Evolutionary conservation across 495 filamentous ascomycete species (phyloP), one percentile per base, ranked within the genome.

Genomic region (Cenococcum geophilum): DNA sequence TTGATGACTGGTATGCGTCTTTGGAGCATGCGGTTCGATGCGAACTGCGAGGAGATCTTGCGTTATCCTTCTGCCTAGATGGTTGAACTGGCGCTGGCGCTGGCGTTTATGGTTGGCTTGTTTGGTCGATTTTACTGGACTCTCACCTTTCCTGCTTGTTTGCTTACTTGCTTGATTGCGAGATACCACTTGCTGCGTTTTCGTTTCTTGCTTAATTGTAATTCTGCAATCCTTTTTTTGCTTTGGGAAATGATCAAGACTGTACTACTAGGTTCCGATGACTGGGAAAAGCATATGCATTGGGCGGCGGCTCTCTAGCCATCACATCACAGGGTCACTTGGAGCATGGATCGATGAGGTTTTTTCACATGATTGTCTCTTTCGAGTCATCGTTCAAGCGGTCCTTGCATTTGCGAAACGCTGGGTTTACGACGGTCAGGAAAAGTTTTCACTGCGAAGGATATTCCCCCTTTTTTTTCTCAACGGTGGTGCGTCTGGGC

Each of bases 21-120:
- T 11, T 98, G 93, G 92, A 90, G 88, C 70, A 85, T 95, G 77
- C 86, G 93, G 21, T 98, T 97, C 71, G 92, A 97, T 70, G 89
- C 89, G 71, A 96, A 97, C 79, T 96, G 91, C 77, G 92, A 97
- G 69, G 87, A 89, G 9, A 93, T 97, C 58, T 77, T 97, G 56
- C 82, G 82, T 25, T 40, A 74, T 64, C 74, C 74, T 59, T 60
- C 70, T 50, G 74, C 69, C 51, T 73, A 72, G 64, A 56, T 34
- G 18, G 43, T 57, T 36, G 16, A 8, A 20, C 25, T 58, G 8
- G 56, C 25, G 40, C n/a, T n/a, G 36, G 37, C 14, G 11, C 23
- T 22, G 36, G 32, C 36, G 59, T 56, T 36, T 62, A 47, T 57
- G 32, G n/a, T 55, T 55, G 52, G 43, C 12, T 57, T 5, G 53